Base-by-base conservation (phyloP, 805 yeast species). In the Ogataea ganodermae region DNA sequence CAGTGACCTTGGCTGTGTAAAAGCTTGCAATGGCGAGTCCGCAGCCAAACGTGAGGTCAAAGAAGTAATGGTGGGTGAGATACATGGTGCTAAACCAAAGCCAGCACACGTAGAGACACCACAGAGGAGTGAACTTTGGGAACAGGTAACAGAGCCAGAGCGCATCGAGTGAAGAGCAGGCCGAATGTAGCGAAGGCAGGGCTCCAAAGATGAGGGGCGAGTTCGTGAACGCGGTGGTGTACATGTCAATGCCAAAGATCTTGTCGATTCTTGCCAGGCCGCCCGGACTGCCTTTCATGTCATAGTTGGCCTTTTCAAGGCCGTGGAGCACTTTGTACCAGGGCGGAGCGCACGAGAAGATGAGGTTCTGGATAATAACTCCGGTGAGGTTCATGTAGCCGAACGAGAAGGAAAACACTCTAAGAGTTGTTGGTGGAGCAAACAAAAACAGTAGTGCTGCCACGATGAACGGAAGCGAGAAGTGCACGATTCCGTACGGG, bases 11-110 rank as follows among this genome's bases (percentile, higher is more conserved):
- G 45, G 89, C 81, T 57, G 83, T 78, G 51, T 78, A 75, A 67
- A 89, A 91, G 26, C 87, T 83, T 13, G 78, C 65, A 50, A 83
- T 76, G 0, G 96, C 82, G 47, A 94, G 73, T n/a, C 82, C 77
- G 1, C 97, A 92, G 18, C 99, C 99, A n/a, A 89, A 92, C 60
- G 89, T 88, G 44, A 92, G 79, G 65, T 92, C 98, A 50, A 92
- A 81, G 62, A 94, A 94, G 66, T 92, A 92, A 69, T 92, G 99
- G 68, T 92, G 99, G 0, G 97, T 92, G 61, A 92, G 76, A 67
- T 92, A 92, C 99, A 92, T 92, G 13, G 98, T 94, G 42, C 94
- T 80, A 96, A 97, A 94, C 98, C 98, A 92, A 57, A 94, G 76
- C 95, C 96, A 89, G 53, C 81, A 70, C n/a, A 89, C 94, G 65